Conservation (phyloP, 164 flowering plant genomes). For the Macadamia integrifolia region DNA sequence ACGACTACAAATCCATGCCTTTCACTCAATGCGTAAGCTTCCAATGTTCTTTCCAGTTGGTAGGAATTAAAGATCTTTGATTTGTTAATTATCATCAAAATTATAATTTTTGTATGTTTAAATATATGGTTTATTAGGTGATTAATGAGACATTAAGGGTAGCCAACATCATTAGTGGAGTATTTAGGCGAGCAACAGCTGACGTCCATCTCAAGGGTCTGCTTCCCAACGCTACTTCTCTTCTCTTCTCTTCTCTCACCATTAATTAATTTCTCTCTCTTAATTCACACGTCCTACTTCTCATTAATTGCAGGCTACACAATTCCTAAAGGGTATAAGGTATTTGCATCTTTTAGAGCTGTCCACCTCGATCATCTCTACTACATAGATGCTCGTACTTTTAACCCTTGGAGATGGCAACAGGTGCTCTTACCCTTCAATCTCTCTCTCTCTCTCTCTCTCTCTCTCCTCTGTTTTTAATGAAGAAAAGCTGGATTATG, state of each 20-base stretch:
- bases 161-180: constrained; percentile 88
- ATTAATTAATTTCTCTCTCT: no score
- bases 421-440: constrained; percentile 36
- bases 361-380: constrained; percentile 72
- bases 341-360: constrained; percentile 82
- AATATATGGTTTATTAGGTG: constrained; percentile 36
- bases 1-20: constrained; percentile 85
- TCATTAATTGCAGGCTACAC: constrained; percentile 46
- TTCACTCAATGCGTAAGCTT: constrained; percentile 90
- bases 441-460: constrained; percentile 3
- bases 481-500: not conserved
- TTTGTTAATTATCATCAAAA: no score
- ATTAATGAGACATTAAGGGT: constrained; percentile 83
- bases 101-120: not conserved
- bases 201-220: constrained; percentile 72
- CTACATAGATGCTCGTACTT: constrained; percentile 83
- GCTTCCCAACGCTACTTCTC: no score
- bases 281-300: not conserved
- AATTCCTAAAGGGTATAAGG: constrained; percentile 93
- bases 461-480: not conserved
- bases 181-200: constrained; percentile 70
- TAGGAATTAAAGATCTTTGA: no score
- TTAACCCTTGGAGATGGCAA: constrained; percentile 99
- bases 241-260: no score
- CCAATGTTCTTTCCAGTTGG: no score